Conservation (phyloP, 768 basidiomycete species). For the Suillus alpinus region DNA sequence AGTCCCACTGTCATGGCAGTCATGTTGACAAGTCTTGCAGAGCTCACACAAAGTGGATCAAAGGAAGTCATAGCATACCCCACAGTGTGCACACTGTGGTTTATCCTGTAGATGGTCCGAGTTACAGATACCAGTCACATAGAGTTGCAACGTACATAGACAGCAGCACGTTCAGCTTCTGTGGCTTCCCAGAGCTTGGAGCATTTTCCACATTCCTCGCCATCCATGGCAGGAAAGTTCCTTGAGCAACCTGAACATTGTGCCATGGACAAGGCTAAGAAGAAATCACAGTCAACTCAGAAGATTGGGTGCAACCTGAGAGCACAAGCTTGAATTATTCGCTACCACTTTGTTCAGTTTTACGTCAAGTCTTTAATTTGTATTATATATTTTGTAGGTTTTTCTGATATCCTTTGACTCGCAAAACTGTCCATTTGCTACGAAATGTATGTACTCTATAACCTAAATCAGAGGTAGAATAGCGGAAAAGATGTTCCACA, state of each 20-base stretch:
- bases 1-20: background rate
- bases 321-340: background rate
- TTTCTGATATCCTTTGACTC: background rate
- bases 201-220: background rate
- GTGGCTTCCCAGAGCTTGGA: background rate
- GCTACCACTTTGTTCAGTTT: background rate
- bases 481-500: slow-evolving; percentile 18
- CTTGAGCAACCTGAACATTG: background rate
- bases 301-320: no score
- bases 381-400: background rate
- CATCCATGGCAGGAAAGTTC: background rate
- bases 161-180: background rate
- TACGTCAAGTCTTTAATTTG: background rate
- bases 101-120: background rate
- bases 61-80: background rate
- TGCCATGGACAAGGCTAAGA: background rate
- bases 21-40: background rate
- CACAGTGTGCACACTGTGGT: background rate
- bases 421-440: background rate
- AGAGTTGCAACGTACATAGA: background rate
- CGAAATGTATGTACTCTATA: background rate
- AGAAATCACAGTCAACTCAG: background rate
- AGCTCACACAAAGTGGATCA: background rate
- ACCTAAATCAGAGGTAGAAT: slow-evolving; percentile 18
- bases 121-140: background rate